Base-by-base conservation (phyloP, 495 filamentous ascomycete genomes). In the Annulohypoxylon stygium region DNA sequence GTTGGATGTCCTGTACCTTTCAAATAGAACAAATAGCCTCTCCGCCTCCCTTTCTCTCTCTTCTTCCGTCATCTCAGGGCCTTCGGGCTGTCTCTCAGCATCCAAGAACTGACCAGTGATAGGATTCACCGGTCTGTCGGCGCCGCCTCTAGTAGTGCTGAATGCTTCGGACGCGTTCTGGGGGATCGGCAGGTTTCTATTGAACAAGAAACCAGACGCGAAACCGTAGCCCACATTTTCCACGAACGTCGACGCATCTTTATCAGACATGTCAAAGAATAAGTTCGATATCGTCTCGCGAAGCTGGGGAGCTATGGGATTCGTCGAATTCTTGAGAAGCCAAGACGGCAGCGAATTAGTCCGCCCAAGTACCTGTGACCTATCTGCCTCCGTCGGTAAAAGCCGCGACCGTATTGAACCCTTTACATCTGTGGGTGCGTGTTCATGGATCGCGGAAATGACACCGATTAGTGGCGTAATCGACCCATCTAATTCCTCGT, bases 21-120 rank as follows among this genome's bases (percentile, higher is more conserved):
- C 95, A 81, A 99, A 99, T 14, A 99, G 84, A 12, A 98, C 93
- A 82, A 98, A 97, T 0, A 99, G 82, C 74, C 88, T 90, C 79
- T 99, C 96, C 0, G 96, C 96, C 79, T 99, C 96, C 50, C 93
- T 85, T 77, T 97, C 93, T 80, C 92, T 97, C 85, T 99, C 95
- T 67, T 93, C 96, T 36, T 90, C 83, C 5, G 92, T 95, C 96
- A 99, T 98, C 18, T 90, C 87, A 1, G 87, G 88, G 8, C 83
- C 81, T 3, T 87, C 80, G 9, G 84, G 67, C 8, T 85, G 81
- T 12, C 84, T 85, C 79, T 97, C 95, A 25, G 85, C 86, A 65
- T 93, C 90, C 74, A 92, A 79, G 59, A 90, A 87, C 80, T 99
- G 96, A 0, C 96, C 96, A 3, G 96, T 98, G 26, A 99, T 88